Evolutionary conservation across 208 protist species (phyloP).

Genomic region (Leishmania tropica): DNA sequence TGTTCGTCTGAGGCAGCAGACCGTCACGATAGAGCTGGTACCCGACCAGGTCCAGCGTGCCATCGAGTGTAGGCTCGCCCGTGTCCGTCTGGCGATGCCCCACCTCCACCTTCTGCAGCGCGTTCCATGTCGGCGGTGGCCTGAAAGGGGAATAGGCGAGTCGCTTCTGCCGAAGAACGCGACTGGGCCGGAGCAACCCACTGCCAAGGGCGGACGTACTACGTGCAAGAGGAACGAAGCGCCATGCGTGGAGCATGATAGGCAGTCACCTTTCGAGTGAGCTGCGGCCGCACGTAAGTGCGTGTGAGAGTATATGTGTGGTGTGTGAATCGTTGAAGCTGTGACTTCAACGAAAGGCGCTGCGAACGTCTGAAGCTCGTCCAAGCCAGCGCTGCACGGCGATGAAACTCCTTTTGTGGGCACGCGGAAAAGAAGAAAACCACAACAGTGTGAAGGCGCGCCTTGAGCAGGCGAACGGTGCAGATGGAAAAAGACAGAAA

Average conservation of each 20-base stretch:
- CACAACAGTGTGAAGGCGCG: not conserved
- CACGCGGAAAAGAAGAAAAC: not conserved
- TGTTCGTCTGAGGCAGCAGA: constrained; percentile 57
- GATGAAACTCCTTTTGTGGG: not conserved
- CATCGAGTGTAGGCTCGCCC: constrained; percentile 77
- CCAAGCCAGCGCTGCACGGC: not conserved
- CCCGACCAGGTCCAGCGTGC: constrained; percentile 79
- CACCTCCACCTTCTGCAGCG: constrained; percentile 71
- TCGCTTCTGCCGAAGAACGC: constrained; percentile 30
- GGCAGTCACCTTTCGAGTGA: not conserved
- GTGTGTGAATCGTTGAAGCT: not conserved
- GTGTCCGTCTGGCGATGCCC: constrained; percentile 60
- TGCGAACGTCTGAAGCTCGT: not conserved
- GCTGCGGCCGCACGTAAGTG: not conserved
- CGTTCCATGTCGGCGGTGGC: constrained; percentile 64
- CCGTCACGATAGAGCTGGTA: constrained; percentile 90
- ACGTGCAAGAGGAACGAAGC: not conserved
- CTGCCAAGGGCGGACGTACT: not conserved
- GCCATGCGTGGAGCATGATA: constrained; percentile 2
- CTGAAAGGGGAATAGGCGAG: constrained; percentile 25
- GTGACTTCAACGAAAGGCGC: not conserved
- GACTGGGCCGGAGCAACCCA: constrained; percentile 28
- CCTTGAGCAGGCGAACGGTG: not conserved
- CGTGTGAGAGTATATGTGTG: not conserved
- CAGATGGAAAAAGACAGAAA: not conserved